Evolutionary conservation across 2,329 filamentous ascomycete species (phyloP).

Genomic region (Aspergillus sp.): DNA sequence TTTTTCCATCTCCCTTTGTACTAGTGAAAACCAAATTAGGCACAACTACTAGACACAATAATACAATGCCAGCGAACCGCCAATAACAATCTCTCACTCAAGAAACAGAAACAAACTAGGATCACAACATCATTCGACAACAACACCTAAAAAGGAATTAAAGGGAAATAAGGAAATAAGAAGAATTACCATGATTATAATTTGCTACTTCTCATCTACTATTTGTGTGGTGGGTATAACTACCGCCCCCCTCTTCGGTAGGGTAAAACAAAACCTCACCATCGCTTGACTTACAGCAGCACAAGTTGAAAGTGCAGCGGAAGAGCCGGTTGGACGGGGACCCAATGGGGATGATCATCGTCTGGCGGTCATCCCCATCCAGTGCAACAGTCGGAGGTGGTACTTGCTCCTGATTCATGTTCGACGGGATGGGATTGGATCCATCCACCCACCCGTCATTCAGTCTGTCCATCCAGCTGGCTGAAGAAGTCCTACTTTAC

Average conservation of each 20-base stretch:
- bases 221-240: neutral
- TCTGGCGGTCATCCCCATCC: slow-evolving; percentile 2
- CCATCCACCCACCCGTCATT: neutral
- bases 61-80: too few species aligned
- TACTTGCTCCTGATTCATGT: slow-evolving; percentile 1
- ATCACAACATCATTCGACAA: neutral
- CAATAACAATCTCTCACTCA: too few species aligned
- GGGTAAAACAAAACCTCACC: slow-evolving; percentile 4
- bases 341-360: slow-evolving; percentile 1
- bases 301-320: slow-evolving; percentile 13
- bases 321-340: slow-evolving; percentile 12
- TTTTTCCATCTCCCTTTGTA: neutral
- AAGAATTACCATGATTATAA: neutral
- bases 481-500: neutral
- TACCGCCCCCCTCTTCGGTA: neutral
- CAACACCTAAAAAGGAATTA: neutral
- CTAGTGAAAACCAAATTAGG: neutral
- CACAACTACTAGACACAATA: neutral
- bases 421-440: neutral
- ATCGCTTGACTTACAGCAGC: neutral
- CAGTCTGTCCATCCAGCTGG: neutral
- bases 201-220: neutral
- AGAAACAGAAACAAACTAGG: too few species aligned
- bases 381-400: slow-evolving; percentile 5
- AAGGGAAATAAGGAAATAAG: too few species aligned